Evolutionary conservation across 2,329 filamentous ascomycete species (phyloP).

Genomic region (Fusarium stilboides): DNA sequence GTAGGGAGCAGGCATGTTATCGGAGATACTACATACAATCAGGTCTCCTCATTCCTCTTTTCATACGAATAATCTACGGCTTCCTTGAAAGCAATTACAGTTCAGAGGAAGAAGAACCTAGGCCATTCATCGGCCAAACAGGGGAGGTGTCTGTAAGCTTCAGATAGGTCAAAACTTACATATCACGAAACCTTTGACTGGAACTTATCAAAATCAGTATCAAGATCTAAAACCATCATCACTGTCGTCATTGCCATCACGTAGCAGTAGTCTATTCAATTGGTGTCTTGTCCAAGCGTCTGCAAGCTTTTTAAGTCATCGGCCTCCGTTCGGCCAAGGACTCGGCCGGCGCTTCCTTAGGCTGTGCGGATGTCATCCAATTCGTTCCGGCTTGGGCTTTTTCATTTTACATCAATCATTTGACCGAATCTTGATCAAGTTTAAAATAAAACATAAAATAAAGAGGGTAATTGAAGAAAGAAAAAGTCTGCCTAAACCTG

Average conservation of each 20-base stretch:
- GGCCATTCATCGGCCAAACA: conserved; percentile 8
- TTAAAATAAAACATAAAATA: conserved; percentile 1
- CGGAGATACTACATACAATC: conserved; percentile 33
- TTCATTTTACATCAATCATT: conserved; percentile 21
- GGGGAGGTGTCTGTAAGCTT: conserved; percentile 4
- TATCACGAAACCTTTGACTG: conserved; percentile 1
- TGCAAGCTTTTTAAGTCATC: neutral
- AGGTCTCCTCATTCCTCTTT: conserved; percentile 16
- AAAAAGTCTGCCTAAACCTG: conserved; percentile 33
- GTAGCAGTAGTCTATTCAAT: conserved; percentile 5
- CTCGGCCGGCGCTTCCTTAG: conserved; percentile 20
- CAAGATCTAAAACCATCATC: conserved; percentile 7
- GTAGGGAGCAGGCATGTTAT: conserved; percentile 5
- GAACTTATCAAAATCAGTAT: neutral
- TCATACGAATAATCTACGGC: neutral
- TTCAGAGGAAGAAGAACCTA: neutral
- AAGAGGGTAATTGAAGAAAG: neutral
- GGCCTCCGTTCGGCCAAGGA: conserved; percentile 18
- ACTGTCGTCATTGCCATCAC: conserved; percentile 17
- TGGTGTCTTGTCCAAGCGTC: neutral
- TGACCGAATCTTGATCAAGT: conserved; percentile 10
- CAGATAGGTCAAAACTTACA: conserved; percentile 4
- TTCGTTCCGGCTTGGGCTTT: conserved; percentile 8
- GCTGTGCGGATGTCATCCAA: conserved; percentile 12
- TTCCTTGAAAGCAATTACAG: neutral